These are phyloP conservation scores for Silybum marianum DNA, from an alignment of 129 eudicot species.

Conservation along the genomic window DNA sequence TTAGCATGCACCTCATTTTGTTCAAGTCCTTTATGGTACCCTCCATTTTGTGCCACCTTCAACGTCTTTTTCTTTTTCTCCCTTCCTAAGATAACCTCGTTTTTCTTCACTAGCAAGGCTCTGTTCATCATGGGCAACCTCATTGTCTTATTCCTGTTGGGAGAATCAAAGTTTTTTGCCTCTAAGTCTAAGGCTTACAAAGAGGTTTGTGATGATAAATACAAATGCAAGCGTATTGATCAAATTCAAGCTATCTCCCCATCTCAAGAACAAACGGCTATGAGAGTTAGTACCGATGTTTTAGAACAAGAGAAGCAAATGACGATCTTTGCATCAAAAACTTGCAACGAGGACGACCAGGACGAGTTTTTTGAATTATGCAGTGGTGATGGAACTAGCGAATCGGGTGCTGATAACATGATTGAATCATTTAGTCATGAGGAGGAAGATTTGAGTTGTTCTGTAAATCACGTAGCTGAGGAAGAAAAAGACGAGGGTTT, in stretches of 20 bases:
- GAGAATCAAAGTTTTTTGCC: conserved; percentile 45
- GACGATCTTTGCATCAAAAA: background rate
- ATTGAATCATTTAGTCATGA: background rate
- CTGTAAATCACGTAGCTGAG: conserved; percentile 9
- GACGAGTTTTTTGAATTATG: conserved; percentile 32
- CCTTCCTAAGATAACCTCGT: conserved; percentile 43
- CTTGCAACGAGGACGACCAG: conserved; percentile 14
- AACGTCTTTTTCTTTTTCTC: conserved; percentile 45
- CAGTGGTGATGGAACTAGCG: conserved; percentile 19
- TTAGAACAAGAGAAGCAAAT: conserved; percentile 12
- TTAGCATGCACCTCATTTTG: conserved; percentile 52
- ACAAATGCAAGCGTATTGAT: conserved; percentile 5
- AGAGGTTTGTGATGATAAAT: conserved; percentile 21
- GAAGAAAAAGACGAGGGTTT: conserved; percentile 12
- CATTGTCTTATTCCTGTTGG: conserved; percentile 57
- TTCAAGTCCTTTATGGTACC: conserved; percentile 64
- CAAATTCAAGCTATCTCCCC: conserved; percentile 9
- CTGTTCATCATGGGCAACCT: conserved; percentile 59
- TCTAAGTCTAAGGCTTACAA: conserved; percentile 18
- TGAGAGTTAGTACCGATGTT: background rate
- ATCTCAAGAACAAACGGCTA: conserved; percentile 13
- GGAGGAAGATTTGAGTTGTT: conserved; percentile 21
- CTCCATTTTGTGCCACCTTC: conserved; percentile 47
- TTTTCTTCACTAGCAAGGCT: conserved; percentile 52
- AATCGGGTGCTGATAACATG: background rate